phyloP scores from a whole-genome alignment of 192 early-diverging fungal genomes.

The Geranomyces variabilis region DNA sequence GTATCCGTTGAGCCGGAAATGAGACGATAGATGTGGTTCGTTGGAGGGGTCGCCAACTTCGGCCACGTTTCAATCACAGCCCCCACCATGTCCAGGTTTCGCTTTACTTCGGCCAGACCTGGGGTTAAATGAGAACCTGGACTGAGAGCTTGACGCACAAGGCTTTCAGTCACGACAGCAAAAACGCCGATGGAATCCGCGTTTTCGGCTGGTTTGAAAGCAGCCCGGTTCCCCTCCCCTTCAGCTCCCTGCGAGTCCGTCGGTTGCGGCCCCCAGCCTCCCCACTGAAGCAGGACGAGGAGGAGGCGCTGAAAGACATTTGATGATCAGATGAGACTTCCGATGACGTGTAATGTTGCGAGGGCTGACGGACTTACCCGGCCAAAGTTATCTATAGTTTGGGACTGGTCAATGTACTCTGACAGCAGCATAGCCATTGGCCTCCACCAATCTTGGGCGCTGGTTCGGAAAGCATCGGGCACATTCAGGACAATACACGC shows the following conservation, averaged over 20 bases:
- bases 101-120: conserved; percentile 37
- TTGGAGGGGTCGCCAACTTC: conserved; percentile 58
- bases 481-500: conserved; percentile 68
- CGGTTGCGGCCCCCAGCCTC: conserved; percentile 46
- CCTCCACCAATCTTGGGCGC: conserved; percentile 62
- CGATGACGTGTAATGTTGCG: too few species aligned
- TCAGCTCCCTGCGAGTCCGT: not conserved
- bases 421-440: conserved; percentile 59
- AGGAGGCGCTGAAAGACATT: conserved; percentile 61
- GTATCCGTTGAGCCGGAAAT: conserved; percentile 37
- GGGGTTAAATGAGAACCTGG: not conserved
- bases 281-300: conserved; percentile 68
- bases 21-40: conserved; percentile 4
- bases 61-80: conserved; percentile 69
- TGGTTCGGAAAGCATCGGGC: conserved; percentile 64
- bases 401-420: conserved; percentile 29
- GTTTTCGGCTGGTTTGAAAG: not conserved
- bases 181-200: not conserved
- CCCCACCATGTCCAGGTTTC: conserved; percentile 64
- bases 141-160: not conserved
- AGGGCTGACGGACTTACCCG: conserved; percentile 47
- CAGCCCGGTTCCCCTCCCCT: not conserved
- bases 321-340: too few species aligned
- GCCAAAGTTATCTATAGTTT: conserved; percentile 70
- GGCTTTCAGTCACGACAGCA: not conserved